phyloP scores from a whole-genome alignment of 768 basidiomycete genomes.

The Phallus indusiatus region DNA sequence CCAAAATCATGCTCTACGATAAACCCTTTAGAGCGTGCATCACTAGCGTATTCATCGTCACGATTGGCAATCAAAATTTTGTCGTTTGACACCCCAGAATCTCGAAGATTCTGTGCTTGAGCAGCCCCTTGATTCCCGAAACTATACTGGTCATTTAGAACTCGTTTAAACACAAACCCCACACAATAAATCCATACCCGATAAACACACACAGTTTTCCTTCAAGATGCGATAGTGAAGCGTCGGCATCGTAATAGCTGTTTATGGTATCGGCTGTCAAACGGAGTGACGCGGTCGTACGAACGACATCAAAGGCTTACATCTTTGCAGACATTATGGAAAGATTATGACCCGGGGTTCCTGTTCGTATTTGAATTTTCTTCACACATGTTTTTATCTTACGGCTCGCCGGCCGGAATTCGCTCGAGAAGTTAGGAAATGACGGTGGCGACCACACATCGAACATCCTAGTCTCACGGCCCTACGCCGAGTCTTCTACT shows the following conservation, averaged over 20 bases:
- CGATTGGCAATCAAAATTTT: slow-evolving; percentile 51
- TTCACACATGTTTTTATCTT: background rate
- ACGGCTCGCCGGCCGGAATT: background rate
- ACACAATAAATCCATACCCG: slow-evolving; percentile 28
- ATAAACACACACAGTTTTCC: slow-evolving; percentile 51
- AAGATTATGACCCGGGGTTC: background rate
- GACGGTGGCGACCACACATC: too few relatives aligned
- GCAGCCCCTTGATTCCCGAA: slow-evolving; percentile 62
- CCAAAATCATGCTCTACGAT: slow-evolving; percentile 46
- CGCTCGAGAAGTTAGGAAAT: background rate
- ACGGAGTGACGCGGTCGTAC: background rate
- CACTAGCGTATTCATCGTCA: slow-evolving; percentile 45
- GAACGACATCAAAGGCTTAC: slow-evolving; percentile 24
- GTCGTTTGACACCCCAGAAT: slow-evolving; percentile 53
- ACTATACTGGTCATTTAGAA: slow-evolving; percentile 19
- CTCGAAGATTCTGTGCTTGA: slow-evolving; percentile 58
- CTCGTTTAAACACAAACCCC: background rate
- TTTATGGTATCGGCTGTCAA: background rate
- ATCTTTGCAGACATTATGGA: slow-evolving; percentile 42
- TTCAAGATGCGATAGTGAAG: slow-evolving; percentile 38
- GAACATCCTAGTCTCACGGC: too few relatives aligned
- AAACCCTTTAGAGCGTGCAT: slow-evolving; percentile 48
- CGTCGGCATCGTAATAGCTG: slow-evolving; percentile 55
- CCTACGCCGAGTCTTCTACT: too few relatives aligned
- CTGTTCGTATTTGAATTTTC: background rate